Evolutionary conservation across 2,329 filamentous ascomycete genomes (phyloP), one percentile per base, ranked within the genome.

Genomic region (Epichloe bromicola): DNA sequence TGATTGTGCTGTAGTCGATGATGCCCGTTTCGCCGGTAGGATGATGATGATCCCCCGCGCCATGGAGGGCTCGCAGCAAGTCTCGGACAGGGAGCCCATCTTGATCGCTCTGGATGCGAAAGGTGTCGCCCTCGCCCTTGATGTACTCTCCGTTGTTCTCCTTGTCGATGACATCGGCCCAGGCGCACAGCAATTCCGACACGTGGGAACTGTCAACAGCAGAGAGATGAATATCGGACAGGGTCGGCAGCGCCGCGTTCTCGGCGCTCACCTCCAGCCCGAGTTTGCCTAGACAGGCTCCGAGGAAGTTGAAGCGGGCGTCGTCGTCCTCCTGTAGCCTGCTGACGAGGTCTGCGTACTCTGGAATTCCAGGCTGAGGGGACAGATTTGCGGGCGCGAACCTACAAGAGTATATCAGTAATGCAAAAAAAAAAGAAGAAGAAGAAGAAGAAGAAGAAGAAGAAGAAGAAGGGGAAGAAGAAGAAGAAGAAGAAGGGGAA

Each of bases 201-300:
- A 88, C 79, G 40, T 84, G 79, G 58, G 72, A 68, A 46, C 79
- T 74, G 56, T 81, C 71, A 47, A 82, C 66, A 53, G 86, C 83
- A 41, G 89, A 91, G 49, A 97, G 74, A 68, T 96, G 88, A 46
- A 96, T 73, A 58, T 75, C 80, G 55, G 91, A 95, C 38, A 95
- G 80, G 53, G 85, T 85, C 12, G 88, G 89, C 65, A 89, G 78
- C 58, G 78, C 74, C 58, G 81, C 74, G 58, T 78, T 75, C 46
- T 87, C 80, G 56, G 82, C 73, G 63, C 79, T 87, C 49, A 91
- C 82, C 52, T 84, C 78, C n/a, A 98, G 74, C 1, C 87, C 88
- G 11, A 98, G 74, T 61, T 93, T 95, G 15, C 70, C 67, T 23
- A 98, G 71, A 57, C 88, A 88, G 12, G 85, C 84, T 58, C 84